Base-by-base conservation (phyloP, 768 basidiomycete species). In the Pleurotus pulmonarius region DNA sequence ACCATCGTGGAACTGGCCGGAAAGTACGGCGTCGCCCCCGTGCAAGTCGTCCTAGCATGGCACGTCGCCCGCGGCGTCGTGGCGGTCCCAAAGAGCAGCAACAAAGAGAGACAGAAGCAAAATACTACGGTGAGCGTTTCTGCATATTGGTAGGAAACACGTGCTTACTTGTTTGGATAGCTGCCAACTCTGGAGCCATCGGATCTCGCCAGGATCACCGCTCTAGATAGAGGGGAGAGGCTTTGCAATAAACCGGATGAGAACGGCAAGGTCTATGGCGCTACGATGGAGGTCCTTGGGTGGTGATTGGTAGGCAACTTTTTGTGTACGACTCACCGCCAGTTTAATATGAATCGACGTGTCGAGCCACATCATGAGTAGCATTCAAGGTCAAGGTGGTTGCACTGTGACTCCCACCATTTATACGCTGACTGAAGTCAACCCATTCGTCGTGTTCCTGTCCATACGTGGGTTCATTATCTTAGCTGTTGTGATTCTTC, bases 41-140 rank as follows among this genome's bases (percentile, higher is more conserved):
- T 72, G 4, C 81, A 83, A 63, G 66, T 85, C 37, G 73, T 75
- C 24, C 65, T 84, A 6, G 75, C 77, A 0, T 85, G 82, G 82
- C 77, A 81, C 60, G 46, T 82, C 39, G 70, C 75, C 15, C 67
- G 80, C 22, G 75, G 76, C 0, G 74, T 73, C 4, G 64, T 72
- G 16, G 70, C 75, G 4, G 68, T 82, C 3, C 80, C 82, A 2
- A 81, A 79, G 69, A 81, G 79, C 55, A 67, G 68, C 16, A 72
- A 82, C 57, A 63, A 64, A 16, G 73, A 73, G 18, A 69, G 77
- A 46, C 81, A 84, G 66, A 76, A 73, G 62, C 74, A 77, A 56
- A 83, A 83, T 58, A 56, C 83, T 37, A 75, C 63, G 22, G 82
- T 81, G 56, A 48, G 74, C 4, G 24, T 8, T 16, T 16, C 22